Evolutionary conservation across 768 basidiomycete species (phyloP), one percentile per base, ranked within the genome.

Genomic region (Trametes villosa): DNA sequence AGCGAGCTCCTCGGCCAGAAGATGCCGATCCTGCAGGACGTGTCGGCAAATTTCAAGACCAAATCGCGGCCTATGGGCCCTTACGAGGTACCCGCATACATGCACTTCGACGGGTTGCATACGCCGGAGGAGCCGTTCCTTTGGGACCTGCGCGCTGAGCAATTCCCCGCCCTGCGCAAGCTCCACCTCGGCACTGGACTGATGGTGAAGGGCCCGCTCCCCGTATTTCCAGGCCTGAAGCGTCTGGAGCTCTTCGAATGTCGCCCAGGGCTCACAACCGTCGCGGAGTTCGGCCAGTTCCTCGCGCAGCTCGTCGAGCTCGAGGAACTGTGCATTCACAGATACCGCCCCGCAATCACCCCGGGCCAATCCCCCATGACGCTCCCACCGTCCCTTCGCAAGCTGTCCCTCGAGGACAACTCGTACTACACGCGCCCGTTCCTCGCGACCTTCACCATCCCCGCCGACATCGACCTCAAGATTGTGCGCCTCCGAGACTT

Each of bases 351-450:
- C 15, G n/a, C 27, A 9, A 5, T 53, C 26, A 1, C 18, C 17
- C 1, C 9, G 0, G 27, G 29, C 1, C 12, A 24, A 5, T 1
- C 24, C 9, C 52, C 26, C 17, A 3, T 53, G 15, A 7, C 18
- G 9, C 27, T 53, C 13, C 52, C 52, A 7, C 2, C 24, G 27
- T n/a, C 52, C 18, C 27, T 53, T 17, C 52, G 38, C 26, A 53
- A 41, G 38, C 42, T 53, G 26, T 18, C 38, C 7, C 24, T 53
- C 17, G 40, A 53, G 8, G 52, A 53, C 40, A 41, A 53, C 52
- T 15, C 41, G 15, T 29, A 53, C 41, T 53, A 53, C 38, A 29
- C 38, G 5, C 27, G 24, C 17, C 40, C 52, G 15, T 53, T 53
- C 38, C 52, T 53, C 26, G 41, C 52, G 4, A n/a, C 40, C 26